Conservation (phyloP, 305 asterid species). For the Fraxinus nigra region DNA sequence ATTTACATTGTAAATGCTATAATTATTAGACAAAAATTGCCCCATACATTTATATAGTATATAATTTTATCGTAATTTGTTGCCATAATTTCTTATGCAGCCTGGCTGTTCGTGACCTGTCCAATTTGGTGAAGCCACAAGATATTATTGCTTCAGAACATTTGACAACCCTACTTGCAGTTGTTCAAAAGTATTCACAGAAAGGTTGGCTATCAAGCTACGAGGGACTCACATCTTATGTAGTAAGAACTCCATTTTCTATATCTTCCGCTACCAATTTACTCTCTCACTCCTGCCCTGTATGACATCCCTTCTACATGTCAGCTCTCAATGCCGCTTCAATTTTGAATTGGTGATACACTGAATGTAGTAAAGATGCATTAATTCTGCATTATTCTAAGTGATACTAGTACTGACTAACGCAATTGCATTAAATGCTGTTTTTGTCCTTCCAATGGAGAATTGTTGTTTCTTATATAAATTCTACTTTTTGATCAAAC, state of each 20-base stretch:
- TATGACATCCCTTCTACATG: neutral
- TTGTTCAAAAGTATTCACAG: conserved; percentile 87
- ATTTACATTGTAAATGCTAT: neutral
- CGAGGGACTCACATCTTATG: conserved; percentile 80
- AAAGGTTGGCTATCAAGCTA: conserved; percentile 94
- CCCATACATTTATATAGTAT: neutral
- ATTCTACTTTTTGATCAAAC: conserved; percentile 31
- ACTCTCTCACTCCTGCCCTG: neutral
- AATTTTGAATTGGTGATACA: neutral
- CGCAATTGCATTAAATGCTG: neutral
- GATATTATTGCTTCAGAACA: conserved; percentile 84
- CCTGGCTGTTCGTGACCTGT: conserved; percentile 95
- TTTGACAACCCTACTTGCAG: conserved; percentile 76
- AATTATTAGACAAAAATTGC: neutral
- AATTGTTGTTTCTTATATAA: conserved; percentile 9
- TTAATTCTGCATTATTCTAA: conserved; percentile 5
- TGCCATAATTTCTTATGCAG: conserved; percentile 39
- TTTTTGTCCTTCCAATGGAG: neutral
- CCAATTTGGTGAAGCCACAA: conserved; percentile 85
- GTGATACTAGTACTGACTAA: conserved; percentile 6
- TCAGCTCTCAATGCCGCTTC: conserved; percentile 13
- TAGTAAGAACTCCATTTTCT: conserved; percentile 46
- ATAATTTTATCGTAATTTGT: neutral
- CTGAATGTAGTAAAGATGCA: neutral
- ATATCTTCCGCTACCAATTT: neutral